phyloP scores from a whole-genome alignment of 1,284 basidiomycete genomes.

The Spongiforma sp. region DNA sequence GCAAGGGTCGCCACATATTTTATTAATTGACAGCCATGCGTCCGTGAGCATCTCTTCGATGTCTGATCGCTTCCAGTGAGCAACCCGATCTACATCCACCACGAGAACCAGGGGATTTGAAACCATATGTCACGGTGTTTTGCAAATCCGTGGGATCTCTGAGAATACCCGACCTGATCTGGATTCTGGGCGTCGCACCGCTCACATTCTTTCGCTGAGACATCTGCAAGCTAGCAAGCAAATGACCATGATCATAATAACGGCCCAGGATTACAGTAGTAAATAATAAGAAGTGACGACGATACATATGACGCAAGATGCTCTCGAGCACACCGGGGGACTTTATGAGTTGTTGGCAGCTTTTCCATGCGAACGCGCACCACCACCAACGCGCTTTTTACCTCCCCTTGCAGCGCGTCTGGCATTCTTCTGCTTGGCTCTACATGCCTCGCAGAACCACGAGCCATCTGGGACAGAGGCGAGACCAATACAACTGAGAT shows the following conservation, averaged over 20 bases:
- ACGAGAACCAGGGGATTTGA: no score
- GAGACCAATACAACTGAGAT: constrained; percentile 81
- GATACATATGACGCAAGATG: constrained; percentile 16
- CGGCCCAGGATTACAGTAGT: constrained; percentile 28
- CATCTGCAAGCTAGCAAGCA: no score
- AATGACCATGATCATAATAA: neutral
- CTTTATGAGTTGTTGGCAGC: constrained; percentile 39
- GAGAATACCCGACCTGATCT: no score
- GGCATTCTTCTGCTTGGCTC: constrained; percentile 50
- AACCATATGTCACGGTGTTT: no score
- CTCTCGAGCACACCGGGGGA: neutral
- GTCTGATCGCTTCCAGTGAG: no score
- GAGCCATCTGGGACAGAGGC: constrained; percentile 73
- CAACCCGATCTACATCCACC: no score
- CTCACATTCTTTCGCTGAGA: no score
- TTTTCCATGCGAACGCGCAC: constrained; percentile 38
- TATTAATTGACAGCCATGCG: no score
- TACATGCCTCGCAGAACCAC: constrained; percentile 84
- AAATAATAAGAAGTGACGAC: constrained; percentile 26
- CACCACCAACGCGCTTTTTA: constrained; percentile 42
- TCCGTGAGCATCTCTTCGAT: no score
- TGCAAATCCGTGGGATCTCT: no score
- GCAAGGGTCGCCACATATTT: no score
- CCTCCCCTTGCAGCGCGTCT: constrained; percentile 38
- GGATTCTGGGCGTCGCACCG: no score